Conservation (phyloP, 2,329 filamentous ascomycete genomes). For the Botrytis byssoidea region DNA sequence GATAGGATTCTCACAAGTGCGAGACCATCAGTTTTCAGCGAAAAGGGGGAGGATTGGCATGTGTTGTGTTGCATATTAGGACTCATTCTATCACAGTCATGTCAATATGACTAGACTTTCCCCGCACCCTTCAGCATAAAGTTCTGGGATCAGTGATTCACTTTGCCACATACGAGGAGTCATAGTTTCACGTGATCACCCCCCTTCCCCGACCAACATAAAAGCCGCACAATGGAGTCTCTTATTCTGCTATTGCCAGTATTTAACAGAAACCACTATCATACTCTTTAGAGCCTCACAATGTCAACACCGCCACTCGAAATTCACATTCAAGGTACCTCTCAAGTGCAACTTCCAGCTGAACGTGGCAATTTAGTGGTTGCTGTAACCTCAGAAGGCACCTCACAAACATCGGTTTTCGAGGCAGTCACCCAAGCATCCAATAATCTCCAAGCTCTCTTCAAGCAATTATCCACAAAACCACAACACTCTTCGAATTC, state of each 20-base stretch:
- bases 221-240: neutral
- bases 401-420: constrained; percentile 3
- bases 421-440: constrained; percentile 3
- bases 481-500: neutral
- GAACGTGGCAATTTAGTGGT: constrained; percentile 1
- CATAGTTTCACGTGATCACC: neutral
- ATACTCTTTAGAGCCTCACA: neutral
- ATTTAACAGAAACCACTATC: neutral
- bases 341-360: neutral
- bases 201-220: neutral
- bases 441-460: constrained; percentile 11
- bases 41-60: neutral
- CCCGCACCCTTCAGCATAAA: neutral
- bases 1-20: neutral
- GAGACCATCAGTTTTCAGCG: neutral
- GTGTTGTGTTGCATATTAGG: neutral
- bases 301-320: neutral
- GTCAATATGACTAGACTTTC: neutral
- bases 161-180: neutral
- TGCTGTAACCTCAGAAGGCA: neutral
- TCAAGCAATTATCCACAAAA: neutral
- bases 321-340: neutral
- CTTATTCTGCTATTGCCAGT: neutral
- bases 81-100: neutral
- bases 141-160: neutral